Evolutionary conservation across 495 filamentous ascomycete species (phyloP).

Genomic region (Trichocladium antarcticum): DNA sequence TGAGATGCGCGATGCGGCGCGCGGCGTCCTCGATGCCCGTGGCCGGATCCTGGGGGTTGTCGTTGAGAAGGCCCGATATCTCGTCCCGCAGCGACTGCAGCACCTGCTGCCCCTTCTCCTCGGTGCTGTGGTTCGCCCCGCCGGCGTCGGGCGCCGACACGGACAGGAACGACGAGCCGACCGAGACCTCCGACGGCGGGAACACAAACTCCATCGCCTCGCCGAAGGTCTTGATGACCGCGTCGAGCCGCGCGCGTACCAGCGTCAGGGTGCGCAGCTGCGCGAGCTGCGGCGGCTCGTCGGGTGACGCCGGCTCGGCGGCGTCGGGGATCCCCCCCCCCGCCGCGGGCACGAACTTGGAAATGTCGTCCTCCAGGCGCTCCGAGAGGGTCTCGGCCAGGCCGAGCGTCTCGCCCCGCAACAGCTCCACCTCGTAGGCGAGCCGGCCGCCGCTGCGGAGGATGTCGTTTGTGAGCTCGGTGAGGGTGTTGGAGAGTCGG

Average conservation of each 20-base stretch:
- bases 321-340: constrained; percentile 31
- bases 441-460: constrained; percentile 73
- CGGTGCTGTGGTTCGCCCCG: constrained; percentile 50
- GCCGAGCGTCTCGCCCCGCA: constrained; percentile 72
- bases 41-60: constrained; percentile 34
- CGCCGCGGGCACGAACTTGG: constrained; percentile 60
- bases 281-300: constrained; percentile 59
- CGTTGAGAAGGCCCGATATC: constrained; percentile 54
- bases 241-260: constrained; percentile 71
- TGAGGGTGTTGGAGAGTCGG: constrained; percentile 69
- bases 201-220: constrained; percentile 90
- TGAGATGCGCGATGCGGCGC: constrained; percentile 58
- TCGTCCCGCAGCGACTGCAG: constrained; percentile 58
- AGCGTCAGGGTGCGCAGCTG: constrained; percentile 70
- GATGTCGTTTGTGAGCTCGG: constrained; percentile 88
- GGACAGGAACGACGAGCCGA: constrained; percentile 66
- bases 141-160: constrained; percentile 65
- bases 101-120: constrained; percentile 69
- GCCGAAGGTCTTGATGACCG: constrained; percentile 79
- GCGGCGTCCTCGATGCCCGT: constrained; percentile 57
- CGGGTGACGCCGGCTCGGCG: constrained; percentile 10
- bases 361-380: constrained; percentile 54
- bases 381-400: constrained; percentile 69
- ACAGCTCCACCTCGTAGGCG: constrained; percentile 88
- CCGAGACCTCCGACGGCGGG: constrained; percentile 63